Conservation (phyloP, 2,329 filamentous ascomycete genomes). For the Fusarium annulatum region DNA sequence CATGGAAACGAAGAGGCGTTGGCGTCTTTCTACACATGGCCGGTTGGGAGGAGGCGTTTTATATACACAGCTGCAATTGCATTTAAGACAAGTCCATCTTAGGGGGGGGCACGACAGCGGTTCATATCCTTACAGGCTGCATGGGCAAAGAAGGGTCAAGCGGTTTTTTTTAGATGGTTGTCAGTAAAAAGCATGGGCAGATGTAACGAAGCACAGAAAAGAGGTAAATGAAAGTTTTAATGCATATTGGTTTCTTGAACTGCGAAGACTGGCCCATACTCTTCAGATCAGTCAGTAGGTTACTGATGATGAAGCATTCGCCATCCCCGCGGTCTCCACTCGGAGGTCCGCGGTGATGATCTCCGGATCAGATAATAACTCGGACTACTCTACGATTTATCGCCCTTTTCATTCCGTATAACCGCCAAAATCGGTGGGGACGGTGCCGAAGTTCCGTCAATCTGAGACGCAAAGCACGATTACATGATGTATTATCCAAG, state of each 20-base stretch:
- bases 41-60: constrained; percentile 44
- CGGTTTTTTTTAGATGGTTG: constrained; percentile 45
- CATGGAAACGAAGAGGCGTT: constrained; percentile 44
- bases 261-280: not conserved
- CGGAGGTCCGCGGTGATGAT: not conserved
- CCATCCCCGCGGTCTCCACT: constrained; percentile 1
- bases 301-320: not conserved
- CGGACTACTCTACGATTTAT: not conserved
- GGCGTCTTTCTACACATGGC: constrained; percentile 46
- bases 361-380: not conserved
- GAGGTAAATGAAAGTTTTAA: constrained; percentile 45
- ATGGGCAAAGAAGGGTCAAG: constrained; percentile 41
- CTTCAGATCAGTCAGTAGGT: not conserved
- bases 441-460: constrained; percentile 37
- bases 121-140: constrained; percentile 43
- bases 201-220: constrained; percentile 47
- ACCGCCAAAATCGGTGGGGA: not conserved
- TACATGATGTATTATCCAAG: constrained; percentile 24
- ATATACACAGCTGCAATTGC: constrained; percentile 46
- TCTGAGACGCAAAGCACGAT: constrained; percentile 13
- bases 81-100: constrained; percentile 41
- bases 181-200: constrained; percentile 45
- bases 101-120: constrained; percentile 36
- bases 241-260: constrained; percentile 4
- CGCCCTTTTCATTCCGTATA: not conserved